Percentiles rank a stretch among this genome's conserved stretches.
phyloP scores from a whole-genome alignment of 495 filamentous ascomycete genomes.

The Rhypophila decipiens region DNA sequence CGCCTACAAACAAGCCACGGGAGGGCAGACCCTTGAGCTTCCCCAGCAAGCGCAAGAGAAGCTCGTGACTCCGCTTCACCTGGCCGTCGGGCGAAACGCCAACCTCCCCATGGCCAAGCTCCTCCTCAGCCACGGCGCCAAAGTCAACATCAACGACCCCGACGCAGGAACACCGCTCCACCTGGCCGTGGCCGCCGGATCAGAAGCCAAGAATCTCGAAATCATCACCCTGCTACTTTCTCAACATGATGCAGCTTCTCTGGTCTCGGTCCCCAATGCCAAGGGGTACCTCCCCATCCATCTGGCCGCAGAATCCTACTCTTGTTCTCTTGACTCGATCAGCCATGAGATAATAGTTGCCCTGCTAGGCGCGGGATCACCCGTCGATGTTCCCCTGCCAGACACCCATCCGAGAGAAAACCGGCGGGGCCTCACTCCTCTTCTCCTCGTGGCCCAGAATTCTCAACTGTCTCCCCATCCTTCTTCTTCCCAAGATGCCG shows the following conservation, averaged over 20 bases:
- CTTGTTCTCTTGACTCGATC: background rate
- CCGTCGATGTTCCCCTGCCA: background rate
- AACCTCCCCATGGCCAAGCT: constrained; percentile 9
- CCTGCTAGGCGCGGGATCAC: background rate
- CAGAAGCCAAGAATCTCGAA: background rate
- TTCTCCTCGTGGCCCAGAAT: background rate
- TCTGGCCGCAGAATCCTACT: background rate
- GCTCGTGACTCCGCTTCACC: constrained; percentile 2
- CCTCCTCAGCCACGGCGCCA: constrained; percentile 13
- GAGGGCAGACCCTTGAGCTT: background rate
- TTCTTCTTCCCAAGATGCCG: background rate
- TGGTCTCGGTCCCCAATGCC: background rate
- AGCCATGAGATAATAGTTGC: background rate
- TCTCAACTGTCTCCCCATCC: constrained; percentile 1
- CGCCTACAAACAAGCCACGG: background rate
- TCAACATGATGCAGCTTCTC: background rate
- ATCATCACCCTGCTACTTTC: constrained; percentile 1
- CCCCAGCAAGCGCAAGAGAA: background rate
- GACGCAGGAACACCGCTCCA: constrained; percentile 1
- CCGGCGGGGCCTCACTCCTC: background rate
- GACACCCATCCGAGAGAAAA: background rate
- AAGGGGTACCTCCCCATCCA: background rate
- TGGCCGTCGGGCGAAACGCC: constrained; percentile 6
- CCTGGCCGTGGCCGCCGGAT: background rate
- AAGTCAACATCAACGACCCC: constrained; percentile 9